These are phyloP conservation scores for Xerocomus potaroensis DNA, from an alignment of 768 basidiomycete species.

Conservation along the genomic window DNA sequence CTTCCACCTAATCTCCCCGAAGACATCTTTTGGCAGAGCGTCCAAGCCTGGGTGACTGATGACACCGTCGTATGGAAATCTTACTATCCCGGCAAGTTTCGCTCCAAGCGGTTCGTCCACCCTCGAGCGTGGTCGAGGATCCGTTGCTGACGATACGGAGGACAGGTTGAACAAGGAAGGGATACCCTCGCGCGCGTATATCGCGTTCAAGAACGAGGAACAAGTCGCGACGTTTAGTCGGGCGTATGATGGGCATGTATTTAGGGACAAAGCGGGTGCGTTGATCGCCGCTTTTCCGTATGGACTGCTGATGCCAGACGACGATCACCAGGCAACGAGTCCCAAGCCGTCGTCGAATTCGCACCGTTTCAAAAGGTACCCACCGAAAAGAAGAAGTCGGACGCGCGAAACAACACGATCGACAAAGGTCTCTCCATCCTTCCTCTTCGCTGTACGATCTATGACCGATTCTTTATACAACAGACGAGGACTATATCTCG, in stretches of 20 bases:
- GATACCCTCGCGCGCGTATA: slow-evolving; percentile 84
- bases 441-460: no score
- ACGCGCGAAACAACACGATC: slow-evolving; percentile 81
- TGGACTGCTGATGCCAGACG: no score
- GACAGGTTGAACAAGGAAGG: slow-evolving; percentile 86
- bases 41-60: slow-evolving; percentile 76
- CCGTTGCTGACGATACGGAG: no score
- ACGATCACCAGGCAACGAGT: slow-evolving; percentile 66
- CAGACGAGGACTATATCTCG: slow-evolving; percentile 80
- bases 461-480: no score
- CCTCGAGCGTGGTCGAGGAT: no score
- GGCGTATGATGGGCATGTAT: slow-evolving; percentile 89
- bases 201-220: slow-evolving; percentile 79
- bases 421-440: slow-evolving; percentile 45
- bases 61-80: slow-evolving; percentile 65
- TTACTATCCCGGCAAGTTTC: slow-evolving; percentile 64
- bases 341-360: slow-evolving; percentile 87
- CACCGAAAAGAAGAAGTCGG: slow-evolving; percentile 66
- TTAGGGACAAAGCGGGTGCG: slow-evolving; percentile 85
- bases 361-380: slow-evolving; percentile 90
- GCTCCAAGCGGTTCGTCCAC: slow-evolving; percentile 59
- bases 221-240: slow-evolving; percentile 68
- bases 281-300: background rate
- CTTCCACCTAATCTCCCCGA: slow-evolving; percentile 92
- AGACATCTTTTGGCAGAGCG: slow-evolving; percentile 90